A percentile compares a stretch with the other conserved stretches of the same genome.
Conservation (phyloP, 441 rosid species). For the Daphne laureola region DNA sequence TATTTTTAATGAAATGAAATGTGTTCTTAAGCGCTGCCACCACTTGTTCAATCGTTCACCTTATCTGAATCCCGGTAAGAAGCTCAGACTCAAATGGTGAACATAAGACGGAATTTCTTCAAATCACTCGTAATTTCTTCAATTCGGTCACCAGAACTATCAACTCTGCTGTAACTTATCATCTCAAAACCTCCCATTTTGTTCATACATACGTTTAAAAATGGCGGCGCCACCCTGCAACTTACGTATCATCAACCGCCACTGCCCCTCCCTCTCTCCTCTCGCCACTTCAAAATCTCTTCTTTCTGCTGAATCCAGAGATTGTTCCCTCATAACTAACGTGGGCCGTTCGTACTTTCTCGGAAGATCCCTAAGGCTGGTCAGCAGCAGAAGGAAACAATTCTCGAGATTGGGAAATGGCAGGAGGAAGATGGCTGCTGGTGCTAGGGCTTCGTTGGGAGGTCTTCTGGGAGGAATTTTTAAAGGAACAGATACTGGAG, state of each 20-base stretch:
- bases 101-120: conserved; percentile 1
- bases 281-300: conserved; percentile 28
- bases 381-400: conserved; percentile 15
- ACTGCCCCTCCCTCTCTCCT: conserved; percentile 28
- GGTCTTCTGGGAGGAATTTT: conserved; percentile 82
- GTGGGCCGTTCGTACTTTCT: conserved; percentile 32
- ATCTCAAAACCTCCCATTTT: neutral
- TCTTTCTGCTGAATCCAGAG: conserved; percentile 16
- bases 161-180: neutral
- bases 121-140: neutral
- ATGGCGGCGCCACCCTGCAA: conserved; percentile 60
- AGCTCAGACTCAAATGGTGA: neutral
- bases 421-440: conserved; percentile 23
- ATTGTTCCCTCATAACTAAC: conserved; percentile 20
- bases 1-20: too few relatives aligned
- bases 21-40: too few relatives aligned
- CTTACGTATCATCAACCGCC: conserved; percentile 25
- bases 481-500: conserved; percentile 77
- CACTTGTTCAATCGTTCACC: conserved; percentile 1
- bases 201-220: neutral
- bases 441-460: conserved; percentile 61
- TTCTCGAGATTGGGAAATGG: conserved; percentile 17
- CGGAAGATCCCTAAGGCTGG: conserved; percentile 21
- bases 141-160: neutral
- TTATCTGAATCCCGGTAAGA: neutral